Evolutionary conservation across 306 rosid genomes (phyloP), one percentile per base, ranked within the genome.

Genomic region (Gastrolobium villosum): DNA sequence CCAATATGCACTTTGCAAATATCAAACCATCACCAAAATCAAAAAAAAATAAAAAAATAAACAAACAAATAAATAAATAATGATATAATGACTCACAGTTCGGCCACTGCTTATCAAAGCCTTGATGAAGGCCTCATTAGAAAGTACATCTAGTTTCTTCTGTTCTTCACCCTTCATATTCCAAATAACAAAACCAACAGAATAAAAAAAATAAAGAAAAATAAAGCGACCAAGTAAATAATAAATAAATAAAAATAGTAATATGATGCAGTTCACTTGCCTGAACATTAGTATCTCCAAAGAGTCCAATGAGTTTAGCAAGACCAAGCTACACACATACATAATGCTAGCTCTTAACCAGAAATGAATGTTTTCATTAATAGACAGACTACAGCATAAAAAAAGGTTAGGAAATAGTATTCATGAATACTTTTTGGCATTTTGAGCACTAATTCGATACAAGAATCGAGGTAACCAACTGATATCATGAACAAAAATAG

Each of bases 271-370:
- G 6, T 39, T 39, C 41, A 54, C 91, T 87, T 84, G 52, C 99
- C 99, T 94, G 99, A 55, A 94, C 88, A 82, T 94, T 92, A 71
- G 99, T 94, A 86, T 93, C 99, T 76, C 99, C 99, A 44, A 98
- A 98, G 77, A 93, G 97, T 79, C 99, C 99, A 77, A 95, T 93
- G 62, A 95, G 98, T 79, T 95, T 95, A 10, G 99, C 98, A 72
- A 95, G 89, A 72, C 98, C 98, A 35, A 97, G 98, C 99, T 95
- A 90, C 83, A 61, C 68, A 43, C 35, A 43, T 20, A 0, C 26
- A 20, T 20, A 20, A 20, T 20, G n/a, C n/a, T n/a, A n/a, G n/a
- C n/a, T n/a, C n/a, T n/a, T n/a, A n/a, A n/a, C n/a, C n/a, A n/a
- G n/a, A n/a, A n/a, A n/a, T n/a, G n/a, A n/a, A n/a, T n/a, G n/a